A percentile compares a stretch with the other conserved stretches of the same genome.
phyloP scores from a whole-genome alignment of 768 basidiomycete genomes.

The Saitozyma podzolica region DNA sequence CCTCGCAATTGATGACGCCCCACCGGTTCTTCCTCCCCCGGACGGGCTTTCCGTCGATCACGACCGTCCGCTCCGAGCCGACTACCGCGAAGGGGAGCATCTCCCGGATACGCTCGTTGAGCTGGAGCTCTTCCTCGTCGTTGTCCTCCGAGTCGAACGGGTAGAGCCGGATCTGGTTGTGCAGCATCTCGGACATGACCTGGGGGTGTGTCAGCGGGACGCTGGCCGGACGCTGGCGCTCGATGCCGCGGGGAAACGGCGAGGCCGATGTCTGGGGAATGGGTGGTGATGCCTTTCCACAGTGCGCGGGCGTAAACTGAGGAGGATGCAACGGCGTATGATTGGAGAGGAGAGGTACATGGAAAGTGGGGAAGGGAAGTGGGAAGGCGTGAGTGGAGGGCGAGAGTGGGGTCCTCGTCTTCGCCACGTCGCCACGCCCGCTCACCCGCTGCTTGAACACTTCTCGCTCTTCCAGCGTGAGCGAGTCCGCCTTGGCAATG shows the following conservation, averaged over 20 bases:
- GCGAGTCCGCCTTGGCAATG: conserved; percentile 92
- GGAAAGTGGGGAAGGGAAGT: too few relatives aligned
- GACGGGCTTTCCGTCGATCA: conserved; percentile 92
- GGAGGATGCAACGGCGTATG: too few relatives aligned
- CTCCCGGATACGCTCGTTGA: conserved; percentile 84
- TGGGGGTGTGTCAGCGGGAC: conserved; percentile 43
- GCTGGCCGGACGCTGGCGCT: background rate
- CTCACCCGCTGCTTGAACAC: conserved; percentile 86
- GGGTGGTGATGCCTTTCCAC: too few relatives aligned
- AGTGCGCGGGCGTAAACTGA: too few relatives aligned
- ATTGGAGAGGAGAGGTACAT: too few relatives aligned
- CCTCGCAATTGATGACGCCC: conserved; percentile 98
- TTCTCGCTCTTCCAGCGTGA: conserved; percentile 89
- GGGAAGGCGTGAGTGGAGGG: too few relatives aligned
- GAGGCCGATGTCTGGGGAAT: too few relatives aligned
- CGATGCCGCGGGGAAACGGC: background rate
- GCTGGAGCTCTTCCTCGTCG: conserved; percentile 84
- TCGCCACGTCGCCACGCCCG: background rate
- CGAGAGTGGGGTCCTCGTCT: too few relatives aligned
- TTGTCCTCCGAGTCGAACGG: conserved; percentile 96
- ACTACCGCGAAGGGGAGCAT: conserved; percentile 97
- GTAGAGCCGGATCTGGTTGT: conserved; percentile 91
- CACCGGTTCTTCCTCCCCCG: conserved; percentile 96
- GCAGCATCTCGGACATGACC: conserved; percentile 89
- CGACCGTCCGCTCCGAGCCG: conserved; percentile 92